Conservation (phyloP, 1,284 basidiomycete genomes). For the Austroboletus rostrupii region DNA sequence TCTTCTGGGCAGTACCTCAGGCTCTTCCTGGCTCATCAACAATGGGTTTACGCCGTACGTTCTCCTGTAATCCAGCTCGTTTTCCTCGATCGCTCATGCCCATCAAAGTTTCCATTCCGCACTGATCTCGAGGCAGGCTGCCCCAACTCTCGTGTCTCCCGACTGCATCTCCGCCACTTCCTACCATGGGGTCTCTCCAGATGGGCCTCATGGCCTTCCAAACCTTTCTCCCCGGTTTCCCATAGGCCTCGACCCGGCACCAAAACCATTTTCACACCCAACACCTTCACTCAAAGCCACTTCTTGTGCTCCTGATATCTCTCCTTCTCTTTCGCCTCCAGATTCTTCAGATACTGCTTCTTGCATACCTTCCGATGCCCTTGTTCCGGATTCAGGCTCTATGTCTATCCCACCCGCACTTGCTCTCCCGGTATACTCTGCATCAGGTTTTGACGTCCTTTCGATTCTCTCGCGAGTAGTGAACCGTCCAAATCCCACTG, state of each 20-base stretch:
- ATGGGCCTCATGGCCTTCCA: not conserved
- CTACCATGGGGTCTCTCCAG: not conserved
- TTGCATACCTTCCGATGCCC: slow-evolving; percentile 9
- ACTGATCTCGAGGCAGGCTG: slow-evolving; percentile 13
- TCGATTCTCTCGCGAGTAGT: slow-evolving; percentile 78
- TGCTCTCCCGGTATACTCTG: slow-evolving; percentile 69
- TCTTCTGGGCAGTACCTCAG: slow-evolving; percentile 33
- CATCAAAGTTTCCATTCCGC: slow-evolving; percentile 25
- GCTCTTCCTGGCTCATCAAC: slow-evolving; percentile 45
- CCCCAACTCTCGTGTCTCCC: not conserved
- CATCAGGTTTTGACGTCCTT: slow-evolving; percentile 88
- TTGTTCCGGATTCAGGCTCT: slow-evolving; percentile 1
- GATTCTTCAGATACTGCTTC: slow-evolving; percentile 1
- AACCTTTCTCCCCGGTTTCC: not conserved
- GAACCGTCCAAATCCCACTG: slow-evolving; percentile 69
- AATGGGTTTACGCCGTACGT: slow-evolving; percentile 38
- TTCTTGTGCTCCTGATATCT: slow-evolving; percentile 2
- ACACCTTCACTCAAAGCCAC: slow-evolving; percentile 1
- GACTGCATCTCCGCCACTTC: slow-evolving; percentile 1
- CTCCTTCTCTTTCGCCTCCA: not conserved
- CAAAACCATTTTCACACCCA: slow-evolving; percentile 6
- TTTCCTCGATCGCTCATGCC: slow-evolving; percentile 4
- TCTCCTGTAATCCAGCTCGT: slow-evolving; percentile 7
- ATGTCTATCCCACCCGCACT: slow-evolving; percentile 24
- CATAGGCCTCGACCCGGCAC: slow-evolving; percentile 2